Evolutionary conservation across 2,329 filamentous ascomycete genomes (phyloP).

Genomic region (Monosporascus sp.): DNA sequence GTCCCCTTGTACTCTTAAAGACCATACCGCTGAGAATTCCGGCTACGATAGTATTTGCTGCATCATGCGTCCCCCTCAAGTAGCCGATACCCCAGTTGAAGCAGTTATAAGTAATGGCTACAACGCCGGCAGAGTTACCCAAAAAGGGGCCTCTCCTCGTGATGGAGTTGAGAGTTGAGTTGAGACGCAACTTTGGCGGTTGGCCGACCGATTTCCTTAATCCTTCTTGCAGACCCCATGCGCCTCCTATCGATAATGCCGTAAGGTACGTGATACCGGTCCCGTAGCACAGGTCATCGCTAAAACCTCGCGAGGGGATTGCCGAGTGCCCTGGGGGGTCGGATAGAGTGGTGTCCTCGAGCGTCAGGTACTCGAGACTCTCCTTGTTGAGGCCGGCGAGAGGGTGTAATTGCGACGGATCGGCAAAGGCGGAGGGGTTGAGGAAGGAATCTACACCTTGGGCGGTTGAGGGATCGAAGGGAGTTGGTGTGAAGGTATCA

Average conservation of each 20-base stretch:
- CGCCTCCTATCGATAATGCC: conserved; percentile 79
- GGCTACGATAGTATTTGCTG: conserved; percentile 79
- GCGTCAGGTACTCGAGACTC: conserved; percentile 86
- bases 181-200: conserved; percentile 86
- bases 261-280: conserved; percentile 90
- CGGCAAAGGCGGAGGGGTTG: conserved; percentile 67
- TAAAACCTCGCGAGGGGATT: conserved; percentile 92
- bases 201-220: conserved; percentile 69
- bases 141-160: conserved; percentile 90
- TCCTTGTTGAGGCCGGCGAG: conserved; percentile 90
- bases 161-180: conserved; percentile 90
- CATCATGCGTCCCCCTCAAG: conserved; percentile 78
- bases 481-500: conserved; percentile 45
- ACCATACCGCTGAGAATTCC: conserved; percentile 86
- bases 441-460: conserved; percentile 87
- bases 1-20: conserved; percentile 91
- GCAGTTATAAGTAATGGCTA: conserved; percentile 94
- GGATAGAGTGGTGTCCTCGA: conserved; percentile 86
- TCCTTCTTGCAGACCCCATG: conserved; percentile 89
- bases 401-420: conserved; percentile 85
- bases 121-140: conserved; percentile 91
- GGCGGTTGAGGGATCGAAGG: conserved; percentile 66
- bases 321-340: conserved; percentile 84
- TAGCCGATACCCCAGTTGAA: conserved; percentile 81
- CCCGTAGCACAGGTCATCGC: conserved; percentile 96